Conservation (phyloP, 73 alveolate species). For the Blepharisma stoltei region DNA sequence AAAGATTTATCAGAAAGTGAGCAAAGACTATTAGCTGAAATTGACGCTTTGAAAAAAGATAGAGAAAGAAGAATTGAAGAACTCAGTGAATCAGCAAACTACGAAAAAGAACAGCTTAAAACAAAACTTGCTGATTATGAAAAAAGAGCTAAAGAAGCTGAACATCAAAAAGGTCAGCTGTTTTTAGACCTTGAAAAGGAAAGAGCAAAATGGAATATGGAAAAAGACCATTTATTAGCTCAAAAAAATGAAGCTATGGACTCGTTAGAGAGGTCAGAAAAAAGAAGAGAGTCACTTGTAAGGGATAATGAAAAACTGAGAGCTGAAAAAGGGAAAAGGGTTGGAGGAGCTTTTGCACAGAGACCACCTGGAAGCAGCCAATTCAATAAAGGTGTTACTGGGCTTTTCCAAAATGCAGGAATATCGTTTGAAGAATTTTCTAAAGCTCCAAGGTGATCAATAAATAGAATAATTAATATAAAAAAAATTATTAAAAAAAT, state of each 20-base stretch:
- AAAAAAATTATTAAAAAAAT: constrained; percentile 56
- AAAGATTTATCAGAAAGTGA: constrained; percentile 73
- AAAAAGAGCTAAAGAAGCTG: constrained; percentile 70
- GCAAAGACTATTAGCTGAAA: constrained; percentile 66
- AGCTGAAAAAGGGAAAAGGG: constrained; percentile 67
- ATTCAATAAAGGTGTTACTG: neutral
- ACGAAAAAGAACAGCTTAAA: constrained; percentile 76
- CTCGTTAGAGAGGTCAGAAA: constrained; percentile 56
- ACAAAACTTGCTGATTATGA: constrained; percentile 75
- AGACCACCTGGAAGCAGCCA: neutral
- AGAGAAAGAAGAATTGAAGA: constrained; percentile 83
- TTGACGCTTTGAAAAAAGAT: constrained; percentile 60
- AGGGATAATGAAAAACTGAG: constrained; percentile 90
- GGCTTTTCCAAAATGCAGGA: neutral
- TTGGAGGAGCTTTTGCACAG: neutral
- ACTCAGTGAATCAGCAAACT: constrained; percentile 61
- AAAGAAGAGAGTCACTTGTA: constrained; percentile 74
- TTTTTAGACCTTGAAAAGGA: constrained; percentile 85
- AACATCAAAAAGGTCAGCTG: constrained; percentile 69
- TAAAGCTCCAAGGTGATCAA: too few relatives aligned
- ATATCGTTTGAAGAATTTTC: neutral
- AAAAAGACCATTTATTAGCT: constrained; percentile 68
- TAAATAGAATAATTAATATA: constrained; percentile 85
- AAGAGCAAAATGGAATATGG: constrained; percentile 90
- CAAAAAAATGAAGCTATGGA: constrained; percentile 77